phyloP scores from a whole-genome alignment of 1,284 basidiomycete genomes.

The Fistulina hepatica region DNA sequence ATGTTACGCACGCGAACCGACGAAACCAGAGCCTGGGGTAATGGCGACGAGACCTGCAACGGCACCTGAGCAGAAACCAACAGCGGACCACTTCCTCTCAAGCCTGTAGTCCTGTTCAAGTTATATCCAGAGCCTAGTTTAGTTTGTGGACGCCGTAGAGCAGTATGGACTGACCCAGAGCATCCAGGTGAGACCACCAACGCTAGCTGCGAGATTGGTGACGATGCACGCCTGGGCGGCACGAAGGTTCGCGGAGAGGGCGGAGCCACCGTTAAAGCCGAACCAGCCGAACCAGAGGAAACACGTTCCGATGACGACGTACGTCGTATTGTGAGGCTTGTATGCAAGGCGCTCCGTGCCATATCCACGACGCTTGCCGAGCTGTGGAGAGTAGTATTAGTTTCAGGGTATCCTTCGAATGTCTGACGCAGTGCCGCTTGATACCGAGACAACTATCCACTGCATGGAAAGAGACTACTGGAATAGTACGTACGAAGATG shows the following conservation, averaged over 20 bases:
- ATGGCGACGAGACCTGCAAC: constrained; percentile 86
- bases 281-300: constrained; percentile 99
- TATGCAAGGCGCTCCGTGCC: constrained; percentile 86
- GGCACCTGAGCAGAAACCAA: constrained; percentile 95
- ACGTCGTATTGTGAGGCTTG: constrained; percentile 81
- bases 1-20: constrained; percentile 55
- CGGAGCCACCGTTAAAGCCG: constrained; percentile 83
- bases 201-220: constrained; percentile 82
- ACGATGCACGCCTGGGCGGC: constrained; percentile 87
- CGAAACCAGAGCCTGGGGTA: constrained; percentile 85
- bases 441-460: no score
- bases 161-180: constrained; percentile 39
- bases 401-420: not conserved
- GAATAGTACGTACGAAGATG: constrained; percentile 39
- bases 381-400: constrained; percentile 16
- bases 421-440: no score
- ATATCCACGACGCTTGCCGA: constrained; percentile 86
- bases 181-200: constrained; percentile 95
- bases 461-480: no score
- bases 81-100: constrained; percentile 85
- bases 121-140: constrained; percentile 3
- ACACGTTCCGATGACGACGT: constrained; percentile 86
- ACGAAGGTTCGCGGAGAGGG: constrained; percentile 78
- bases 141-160: not conserved
- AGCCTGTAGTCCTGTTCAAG: constrained; percentile 69